phyloP scores from a whole-genome alignment of 2,329 filamentous ascomycete species.

The Pseudogymnoascus destructans region DNA sequence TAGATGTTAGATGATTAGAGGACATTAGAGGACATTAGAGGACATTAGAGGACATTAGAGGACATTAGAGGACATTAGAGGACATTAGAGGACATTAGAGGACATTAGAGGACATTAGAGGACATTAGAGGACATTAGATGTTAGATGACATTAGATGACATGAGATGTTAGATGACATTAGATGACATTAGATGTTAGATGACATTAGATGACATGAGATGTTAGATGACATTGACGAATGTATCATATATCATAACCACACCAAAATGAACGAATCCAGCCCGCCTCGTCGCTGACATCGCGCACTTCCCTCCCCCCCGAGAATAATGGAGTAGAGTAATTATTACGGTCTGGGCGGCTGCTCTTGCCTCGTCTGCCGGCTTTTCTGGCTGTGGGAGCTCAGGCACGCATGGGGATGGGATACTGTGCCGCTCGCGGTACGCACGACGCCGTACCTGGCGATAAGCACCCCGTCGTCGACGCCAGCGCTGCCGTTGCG shows the following conservation, averaged over 20 bases:
- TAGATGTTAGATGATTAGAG: no score
- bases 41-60: no score
- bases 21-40: no score
- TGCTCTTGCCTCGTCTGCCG: neutral
- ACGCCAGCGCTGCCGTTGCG: neutral
- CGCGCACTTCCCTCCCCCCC: neutral
- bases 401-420: neutral
- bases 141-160: no score
- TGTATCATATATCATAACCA: conserved; percentile 6
- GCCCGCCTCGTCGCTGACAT: neutral
- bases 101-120: no score
- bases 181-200: no score
- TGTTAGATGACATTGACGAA: no score
- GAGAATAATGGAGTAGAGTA: neutral
- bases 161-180: no score
- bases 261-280: neutral
- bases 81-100: no score
- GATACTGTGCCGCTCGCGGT: neutral
- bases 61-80: no score
- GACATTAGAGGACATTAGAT: no score
- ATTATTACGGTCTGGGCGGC: neutral
- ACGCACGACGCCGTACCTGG: neutral
- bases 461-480: neutral
- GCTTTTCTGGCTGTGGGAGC: neutral
- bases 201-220: neutral